Evolutionary conservation across 192 early-diverging fungal genomes (phyloP), one percentile per base, ranked within the genome.

Genomic region (Gryganskiella cystojenkinii): DNA sequence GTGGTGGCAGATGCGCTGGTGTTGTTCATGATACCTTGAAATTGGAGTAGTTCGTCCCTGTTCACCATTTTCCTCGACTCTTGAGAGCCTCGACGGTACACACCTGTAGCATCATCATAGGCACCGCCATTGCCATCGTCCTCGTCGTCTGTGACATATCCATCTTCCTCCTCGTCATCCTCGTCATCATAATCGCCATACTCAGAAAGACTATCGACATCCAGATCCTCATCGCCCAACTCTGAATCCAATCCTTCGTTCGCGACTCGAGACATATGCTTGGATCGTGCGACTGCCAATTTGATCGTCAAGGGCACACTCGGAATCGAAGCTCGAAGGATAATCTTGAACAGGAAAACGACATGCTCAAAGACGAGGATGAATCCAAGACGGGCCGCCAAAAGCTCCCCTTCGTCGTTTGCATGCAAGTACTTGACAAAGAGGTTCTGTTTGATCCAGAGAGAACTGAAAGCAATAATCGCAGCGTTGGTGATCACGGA

Each of bases 331-430:
- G 67, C 54, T 4, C 67, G 52, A 15, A 80, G 53, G 25, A 80
- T 60, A 34, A 69, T 52, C 52, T 80, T 80, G 61, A 80, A 70
- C 19, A 80, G 25, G 24, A 66, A 70, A 7, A 71, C 76, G 40
- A 70, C 66, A 27, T 71, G 76, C 30, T 80, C 76, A 59, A 80
- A 80, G 24, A 80, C 76, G 0, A 80, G 56, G 15, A 80, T 64
- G 31, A 80, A 80, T 10, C 59, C 76, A 6, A 80, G 50, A 0
- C 63, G 68, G 7, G 67, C 63, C 7, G 67, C 76, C 5, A 80
- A 55, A 3, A 79, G 46, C 17, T 67, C 62, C 11, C 57, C 64
- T 1, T 74, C 64, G 0, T 25, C 24, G 1, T 56, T 47, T 0
- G 59, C 76, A 11, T 64, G 50, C 9, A 60, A 22, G 34, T 56